Percentiles rank a stretch among this genome's conserved stretches.
These are phyloP conservation scores for Blastomyces parvus DNA, from an alignment of 2,329 filamentous ascomycete species.

Conservation along the genomic window DNA sequence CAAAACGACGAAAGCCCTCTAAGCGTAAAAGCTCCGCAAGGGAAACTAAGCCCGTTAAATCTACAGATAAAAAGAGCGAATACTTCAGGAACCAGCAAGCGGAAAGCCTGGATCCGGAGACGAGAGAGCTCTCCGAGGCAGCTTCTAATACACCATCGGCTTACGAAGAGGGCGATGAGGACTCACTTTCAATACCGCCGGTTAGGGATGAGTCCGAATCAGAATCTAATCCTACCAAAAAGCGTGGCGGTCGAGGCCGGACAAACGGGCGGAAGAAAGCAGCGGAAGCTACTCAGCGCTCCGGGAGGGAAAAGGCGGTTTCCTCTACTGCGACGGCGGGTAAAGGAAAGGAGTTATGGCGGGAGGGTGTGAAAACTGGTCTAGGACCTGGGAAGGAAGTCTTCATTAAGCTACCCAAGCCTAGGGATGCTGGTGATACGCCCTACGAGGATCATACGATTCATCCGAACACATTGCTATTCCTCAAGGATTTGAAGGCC, in stretches of 20 bases:
- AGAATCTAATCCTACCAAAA: conserved; percentile 20
- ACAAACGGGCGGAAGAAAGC: conserved; percentile 14
- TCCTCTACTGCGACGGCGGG: conserved; percentile 2
- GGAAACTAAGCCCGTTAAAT: conserved; percentile 19
- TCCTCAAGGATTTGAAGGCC: conserved; percentile 48
- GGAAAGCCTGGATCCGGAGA: conserved; percentile 22
- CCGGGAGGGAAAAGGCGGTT: conserved; percentile 10
- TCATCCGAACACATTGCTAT: conserved; percentile 55
- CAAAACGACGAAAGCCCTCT: conserved; percentile 12
- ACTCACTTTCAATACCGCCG: conserved; percentile 45
- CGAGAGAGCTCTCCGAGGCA: conserved; percentile 16
- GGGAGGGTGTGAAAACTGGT: conserved; percentile 45
- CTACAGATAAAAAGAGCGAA: conserved; percentile 42
- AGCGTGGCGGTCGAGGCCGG: conserved; percentile 16
- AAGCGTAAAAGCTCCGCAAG: conserved; percentile 12
- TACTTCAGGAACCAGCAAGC: conserved; percentile 40
- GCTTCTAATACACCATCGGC: conserved; percentile 25
- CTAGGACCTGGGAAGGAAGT: conserved; percentile 51
- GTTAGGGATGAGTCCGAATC: conserved; percentile 12
- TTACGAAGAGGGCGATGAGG: conserved; percentile 22
- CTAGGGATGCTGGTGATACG: conserved; percentile 49
- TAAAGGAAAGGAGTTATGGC: conserved; percentile 46
- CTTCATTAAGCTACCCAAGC: conserved; percentile 54
- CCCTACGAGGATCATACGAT: conserved; percentile 49
- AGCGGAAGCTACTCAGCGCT: conserved; percentile 7